phyloP scores from a whole-genome alignment of 371 early-diverging fungal genomes.

The Rhizopus stolonifer region DNA sequence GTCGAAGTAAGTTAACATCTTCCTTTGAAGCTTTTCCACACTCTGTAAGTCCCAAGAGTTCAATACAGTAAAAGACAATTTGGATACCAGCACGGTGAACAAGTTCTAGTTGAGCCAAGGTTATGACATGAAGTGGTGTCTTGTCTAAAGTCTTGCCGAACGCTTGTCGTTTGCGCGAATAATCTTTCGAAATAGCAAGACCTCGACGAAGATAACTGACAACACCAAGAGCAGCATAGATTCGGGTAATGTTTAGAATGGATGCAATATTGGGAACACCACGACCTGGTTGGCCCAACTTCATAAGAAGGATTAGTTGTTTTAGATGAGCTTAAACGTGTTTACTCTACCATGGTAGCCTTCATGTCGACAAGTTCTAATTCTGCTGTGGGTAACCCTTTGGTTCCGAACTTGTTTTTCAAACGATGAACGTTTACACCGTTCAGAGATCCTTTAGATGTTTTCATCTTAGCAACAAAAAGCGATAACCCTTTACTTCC shows the following conservation, averaged over 20 bases:
- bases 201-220: slow-evolving; percentile 47
- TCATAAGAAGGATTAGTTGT: neutral
- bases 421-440: slow-evolving; percentile 63
- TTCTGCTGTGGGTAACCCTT: slow-evolving; percentile 74
- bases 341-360: slow-evolving; percentile 45
- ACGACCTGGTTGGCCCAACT: slow-evolving; percentile 43
- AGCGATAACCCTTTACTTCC: slow-evolving; percentile 63
- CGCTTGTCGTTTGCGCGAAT: slow-evolving; percentile 56
- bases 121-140: slow-evolving; percentile 62
- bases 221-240: slow-evolving; percentile 58
- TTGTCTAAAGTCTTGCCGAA: slow-evolving; percentile 13
- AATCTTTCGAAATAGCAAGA: slow-evolving; percentile 58
- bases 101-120: slow-evolving; percentile 55
- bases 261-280: slow-evolving; percentile 65
- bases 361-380: slow-evolving; percentile 57
- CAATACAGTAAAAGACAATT: slow-evolving; percentile 53
- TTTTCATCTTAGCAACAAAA: slow-evolving; percentile 58
- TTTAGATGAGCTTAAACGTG: neutral
- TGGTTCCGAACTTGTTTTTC: slow-evolving; percentile 70
- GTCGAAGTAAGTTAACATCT: slow-evolving; percentile 51
- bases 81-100: slow-evolving; percentile 53
- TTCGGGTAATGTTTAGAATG: slow-evolving; percentile 67
- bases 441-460: slow-evolving; percentile 54
- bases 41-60: slow-evolving; percentile 60
- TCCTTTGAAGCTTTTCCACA: slow-evolving; percentile 18